Evolutionary conservation across 495 filamentous ascomycete genomes (phyloP), one percentile per base, ranked within the genome.

Genomic region (Aspergillus saccharolyticus): DNA sequence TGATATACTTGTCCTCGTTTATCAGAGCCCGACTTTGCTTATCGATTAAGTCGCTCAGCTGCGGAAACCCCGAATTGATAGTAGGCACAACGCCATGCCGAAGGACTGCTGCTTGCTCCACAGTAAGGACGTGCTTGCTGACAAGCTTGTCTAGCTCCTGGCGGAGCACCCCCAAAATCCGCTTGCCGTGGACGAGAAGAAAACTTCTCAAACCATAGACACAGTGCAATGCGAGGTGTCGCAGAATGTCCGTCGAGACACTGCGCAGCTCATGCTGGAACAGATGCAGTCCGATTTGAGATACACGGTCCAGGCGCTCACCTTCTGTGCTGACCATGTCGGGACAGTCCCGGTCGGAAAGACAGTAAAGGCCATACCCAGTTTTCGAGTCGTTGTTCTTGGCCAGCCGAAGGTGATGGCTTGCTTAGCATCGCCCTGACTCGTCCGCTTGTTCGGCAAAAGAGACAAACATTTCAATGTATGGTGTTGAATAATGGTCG

Each of bases 161-260:
- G 1, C 55, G 39, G 1, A 59, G n/a, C 16, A 59, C 44, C 0
- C 57, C 57, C 21, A 59, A 30, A 9, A 59, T 54, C 3, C 77
- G 65, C 60, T 79, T 79, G 52, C 78, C 77, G 54, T 78, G 77
- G 9, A 66, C 63, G 3, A 79, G 65, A 4, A 74, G 64, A 8
- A 79, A 63, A 10, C 70, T 74, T 8, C 75, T 68, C 39, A 59
- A 21, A 45, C 55, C 57, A 12, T 59, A 51, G 19, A 59, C 57
- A 17, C 44, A 15, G 5, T 50, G 16, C 2, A 39, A 43, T 7
- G 57, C 52, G 33, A 59, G 12, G 4, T 54, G 52, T 7, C 57
- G 57, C 16, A 59, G 52, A 44, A 59, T 55, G 15, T 55, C 52
- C n/a, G 17, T 30, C 16, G 57, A 15, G 10, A 59, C 20, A 4